Conservation (phyloP, 2,329 filamentous ascomycete species). For the Alternaria angustiovoidea region DNA sequence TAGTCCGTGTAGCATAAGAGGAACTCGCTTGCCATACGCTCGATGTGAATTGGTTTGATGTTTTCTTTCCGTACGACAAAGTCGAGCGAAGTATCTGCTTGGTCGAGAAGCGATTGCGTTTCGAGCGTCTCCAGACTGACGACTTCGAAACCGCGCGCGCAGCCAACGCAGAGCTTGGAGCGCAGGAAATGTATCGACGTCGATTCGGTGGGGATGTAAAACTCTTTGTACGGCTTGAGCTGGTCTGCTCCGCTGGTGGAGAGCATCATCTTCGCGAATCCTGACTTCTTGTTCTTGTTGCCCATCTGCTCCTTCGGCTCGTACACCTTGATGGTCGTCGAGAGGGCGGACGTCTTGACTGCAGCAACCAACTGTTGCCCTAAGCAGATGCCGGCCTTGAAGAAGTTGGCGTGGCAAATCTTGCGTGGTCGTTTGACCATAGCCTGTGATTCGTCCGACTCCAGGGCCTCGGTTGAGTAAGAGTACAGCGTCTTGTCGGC, state of each 20-base stretch:
- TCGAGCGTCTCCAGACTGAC: constrained; percentile 97
- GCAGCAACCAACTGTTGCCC: constrained; percentile 94
- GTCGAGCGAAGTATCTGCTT: constrained; percentile 96
- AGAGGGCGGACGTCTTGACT: constrained; percentile 91
- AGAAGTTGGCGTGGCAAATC: constrained; percentile 98
- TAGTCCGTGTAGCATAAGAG: constrained; percentile 98
- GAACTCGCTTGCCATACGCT: constrained; percentile 96
- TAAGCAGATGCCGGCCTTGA: constrained; percentile 95
- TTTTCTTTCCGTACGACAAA: constrained; percentile 95
- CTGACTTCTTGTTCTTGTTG: constrained; percentile 94
- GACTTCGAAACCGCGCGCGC: constrained; percentile 94
- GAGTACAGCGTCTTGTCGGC: constrained; percentile 93
- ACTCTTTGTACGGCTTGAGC: constrained; percentile 84
- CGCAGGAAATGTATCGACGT: constrained; percentile 97
- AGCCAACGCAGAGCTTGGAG: constrained; percentile 95
- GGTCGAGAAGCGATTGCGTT: constrained; percentile 94
- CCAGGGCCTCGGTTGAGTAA: constrained; percentile 85
- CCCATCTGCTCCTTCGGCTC: constrained; percentile 95
- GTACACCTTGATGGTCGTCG: constrained; percentile 98
- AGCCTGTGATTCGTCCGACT: constrained; percentile 77
- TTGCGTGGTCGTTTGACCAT: constrained; percentile 89
- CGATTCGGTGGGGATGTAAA: constrained; percentile 98
- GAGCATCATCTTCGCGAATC: constrained; percentile 97
- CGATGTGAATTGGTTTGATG: constrained; percentile 94
- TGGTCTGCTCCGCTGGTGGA: constrained; percentile 85